These are phyloP conservation scores for Monotropa hypopitys DNA, from an alignment of 179 eudicot genomes.

Conservation along the genomic window DNA sequence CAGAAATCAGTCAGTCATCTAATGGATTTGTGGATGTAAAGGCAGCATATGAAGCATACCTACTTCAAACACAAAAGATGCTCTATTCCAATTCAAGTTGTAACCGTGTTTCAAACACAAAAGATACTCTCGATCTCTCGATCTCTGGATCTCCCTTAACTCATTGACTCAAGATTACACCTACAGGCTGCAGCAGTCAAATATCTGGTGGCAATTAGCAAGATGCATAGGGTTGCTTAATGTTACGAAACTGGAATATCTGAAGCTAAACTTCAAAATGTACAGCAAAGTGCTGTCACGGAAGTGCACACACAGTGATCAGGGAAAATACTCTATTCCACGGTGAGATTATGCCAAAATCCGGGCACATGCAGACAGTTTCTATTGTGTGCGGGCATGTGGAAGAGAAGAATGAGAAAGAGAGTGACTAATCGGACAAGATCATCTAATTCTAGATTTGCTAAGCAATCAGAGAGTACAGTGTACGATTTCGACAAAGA, in stretches of 20 bases:
- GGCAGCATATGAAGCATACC: background rate
- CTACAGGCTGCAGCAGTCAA: background rate
- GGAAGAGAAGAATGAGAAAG: background rate
- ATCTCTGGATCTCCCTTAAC: background rate
- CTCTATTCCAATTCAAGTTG: background rate
- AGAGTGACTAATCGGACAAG: background rate
- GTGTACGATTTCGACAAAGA: background rate
- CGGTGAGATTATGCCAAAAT: background rate
- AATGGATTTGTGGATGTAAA: background rate
- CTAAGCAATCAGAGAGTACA: background rate
- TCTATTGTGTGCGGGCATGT: background rate
- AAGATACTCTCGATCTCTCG: no score
- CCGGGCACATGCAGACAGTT: background rate
- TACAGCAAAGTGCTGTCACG: background rate
- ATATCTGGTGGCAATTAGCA: background rate
- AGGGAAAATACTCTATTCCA: background rate
- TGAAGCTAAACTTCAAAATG: background rate
- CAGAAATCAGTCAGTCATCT: background rate
- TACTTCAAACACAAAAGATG: background rate
- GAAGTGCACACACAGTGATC: background rate
- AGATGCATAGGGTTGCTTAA: background rate
- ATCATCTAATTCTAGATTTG: background rate
- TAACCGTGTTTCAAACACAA: no score
- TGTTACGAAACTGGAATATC: background rate
- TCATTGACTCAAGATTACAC: background rate